Conservation (phyloP, 768 basidiomycete genomes). For the Omphalotus guepiniiformis region DNA sequence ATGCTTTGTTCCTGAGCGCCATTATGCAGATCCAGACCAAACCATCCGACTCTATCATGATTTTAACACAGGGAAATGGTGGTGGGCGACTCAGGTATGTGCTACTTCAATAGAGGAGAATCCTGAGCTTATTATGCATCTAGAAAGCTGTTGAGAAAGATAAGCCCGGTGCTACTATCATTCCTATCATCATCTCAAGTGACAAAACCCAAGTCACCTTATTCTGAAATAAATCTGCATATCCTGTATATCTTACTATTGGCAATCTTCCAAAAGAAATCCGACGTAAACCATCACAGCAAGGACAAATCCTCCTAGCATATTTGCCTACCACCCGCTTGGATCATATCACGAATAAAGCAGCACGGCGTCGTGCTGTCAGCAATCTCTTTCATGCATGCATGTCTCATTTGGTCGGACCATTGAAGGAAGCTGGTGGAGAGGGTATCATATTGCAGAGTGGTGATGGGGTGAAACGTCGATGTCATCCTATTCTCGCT, state of each 20-base stretch:
- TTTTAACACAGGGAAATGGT: constrained; percentile 48
- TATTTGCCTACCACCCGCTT: constrained; percentile 27
- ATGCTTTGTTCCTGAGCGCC: constrained; percentile 30
- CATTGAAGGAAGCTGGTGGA: constrained; percentile 14
- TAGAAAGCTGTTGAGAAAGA: constrained; percentile 1
- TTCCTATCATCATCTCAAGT: constrained; percentile 26
- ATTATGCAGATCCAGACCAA: constrained; percentile 27
- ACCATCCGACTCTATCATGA: constrained; percentile 31
- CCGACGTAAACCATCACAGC: constrained; percentile 8
- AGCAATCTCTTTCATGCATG: constrained; percentile 28
- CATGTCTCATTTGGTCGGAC: constrained; percentile 16
- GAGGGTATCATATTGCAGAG: constrained; percentile 7
- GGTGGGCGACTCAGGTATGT: constrained; percentile 46
- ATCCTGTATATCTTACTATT: constrained; percentile 30
- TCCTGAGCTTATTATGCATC: neutral
- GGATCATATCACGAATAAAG: constrained; percentile 4
- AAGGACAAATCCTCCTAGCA: constrained; percentile 23
- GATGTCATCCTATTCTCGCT: neutral
- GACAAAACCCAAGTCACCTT: constrained; percentile 30
- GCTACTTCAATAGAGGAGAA: constrained; percentile 5
- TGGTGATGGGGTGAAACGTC: neutral
- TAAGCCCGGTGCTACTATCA: constrained; percentile 14
- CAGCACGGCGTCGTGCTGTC: constrained; percentile 9
- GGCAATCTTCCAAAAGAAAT: constrained; percentile 21
- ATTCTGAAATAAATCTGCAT: constrained; percentile 27